Base-by-base conservation (phyloP, 352 stramenopile genomes). In the Globisporangium megalacanthum region DNA sequence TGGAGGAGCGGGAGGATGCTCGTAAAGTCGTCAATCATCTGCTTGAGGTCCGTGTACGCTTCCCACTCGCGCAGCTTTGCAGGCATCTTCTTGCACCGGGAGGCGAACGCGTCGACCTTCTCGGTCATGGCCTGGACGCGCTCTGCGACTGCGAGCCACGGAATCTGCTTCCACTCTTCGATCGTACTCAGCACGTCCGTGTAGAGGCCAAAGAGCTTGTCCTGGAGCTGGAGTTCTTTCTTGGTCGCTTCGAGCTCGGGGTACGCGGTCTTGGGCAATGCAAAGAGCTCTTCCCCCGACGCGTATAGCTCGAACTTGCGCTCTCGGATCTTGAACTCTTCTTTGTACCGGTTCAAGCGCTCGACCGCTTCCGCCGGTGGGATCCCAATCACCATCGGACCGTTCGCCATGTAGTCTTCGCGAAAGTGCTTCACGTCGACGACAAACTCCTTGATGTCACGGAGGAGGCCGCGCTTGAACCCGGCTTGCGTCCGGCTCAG, bases 21-120 rank as follows among this genome's bases (percentile, higher is more conserved):
- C 2, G 97, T 97, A 55, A 99, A 99, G 61, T 99, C 96, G 60
- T 99, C 93, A 59, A 99, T 98, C 81, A 98, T 96, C 54, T 94
- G 89, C 64, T 97, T 98, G 1, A 99, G 67, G 50, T 98, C 89
- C 1, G 93, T 96, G 70, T 98, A 99, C 6, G 97, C 97, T 41
- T 98, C 93, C 87, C 97, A 99, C 54, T 98, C 94, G 46, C 96
- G 83, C 46, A 99, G 74, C 59, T 97, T 97, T 4, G 84, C 83
- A 2, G 97, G 97, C 73, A 99, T 90, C 61, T 99, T 99, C 80
- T 99, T 99, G 73, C 95, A 99, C 20, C 95, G 86, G 11, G 73
- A 79, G 20, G 92, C 88, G 66, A 99, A 99, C 14, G 84, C 83
- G 39, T 99, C 97, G 64, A 99, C 98, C 44, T 95, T 97, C 63